Evolutionary conservation across 2,329 filamentous ascomycete species (phyloP), one percentile per base, ranked within the genome.

Genomic region (Penicillium digitatum): DNA sequence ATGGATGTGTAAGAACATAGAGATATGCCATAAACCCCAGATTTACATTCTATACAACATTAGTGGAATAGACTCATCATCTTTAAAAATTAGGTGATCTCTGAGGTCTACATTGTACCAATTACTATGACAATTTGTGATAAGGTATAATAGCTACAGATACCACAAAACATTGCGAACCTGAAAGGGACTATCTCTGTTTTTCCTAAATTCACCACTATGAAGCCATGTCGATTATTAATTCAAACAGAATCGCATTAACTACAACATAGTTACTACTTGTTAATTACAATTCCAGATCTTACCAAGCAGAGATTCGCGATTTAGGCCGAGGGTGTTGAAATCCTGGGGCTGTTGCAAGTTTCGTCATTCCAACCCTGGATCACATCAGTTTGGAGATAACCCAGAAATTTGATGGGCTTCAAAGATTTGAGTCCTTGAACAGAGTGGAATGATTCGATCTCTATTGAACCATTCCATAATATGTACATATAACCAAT

Each of bases 321-420:
- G 31, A 49, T 51, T 29, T 18, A n/a, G 27, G 22, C n/a, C 22
- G 1, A 27, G 2, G 38, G 18, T 35, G 37, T 49, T 53, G 54
- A 54, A 45, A 26, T 50, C 48, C n/a, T 45, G 14, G 42, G 42
- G 39, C 10, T 29, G 48, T 42, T 35, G 11, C 43, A 44, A 35
- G 48, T 61, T 59, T 62, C 62, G 62, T 65, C 62, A 65, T 65
- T 54, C 14, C 29, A 52, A 20, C 37, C 39, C 54, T 45, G 24
- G 52, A 65, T 65, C 62, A 65, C 62, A 65, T 64, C 62, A 65
- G 45, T 43, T 57, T 31, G 14, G 44, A 44, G 27, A 31, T 31
- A 20, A 46, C 29, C 24, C 11, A 2, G 18, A 34, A n/a, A 11
- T 34, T 46, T 11, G 20, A 12, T 24, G 8, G n/a, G 18, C 32